phyloP scores from a whole-genome alignment of 2,329 filamentous ascomycete genomes.

The Fusarium foetens region DNA sequence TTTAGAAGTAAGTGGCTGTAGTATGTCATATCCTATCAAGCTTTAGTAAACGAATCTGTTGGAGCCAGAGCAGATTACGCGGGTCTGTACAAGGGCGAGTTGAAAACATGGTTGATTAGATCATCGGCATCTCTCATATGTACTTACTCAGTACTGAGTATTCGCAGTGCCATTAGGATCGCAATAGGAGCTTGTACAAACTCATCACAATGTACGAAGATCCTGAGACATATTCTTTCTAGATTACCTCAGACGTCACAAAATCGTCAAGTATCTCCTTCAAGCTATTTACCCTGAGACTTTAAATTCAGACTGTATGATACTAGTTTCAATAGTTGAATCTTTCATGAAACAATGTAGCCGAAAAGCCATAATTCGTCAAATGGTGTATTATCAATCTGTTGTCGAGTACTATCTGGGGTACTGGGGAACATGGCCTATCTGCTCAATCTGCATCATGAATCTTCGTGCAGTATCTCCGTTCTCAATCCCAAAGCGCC shows the following conservation, averaged over 20 bases:
- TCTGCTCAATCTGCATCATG: background rate
- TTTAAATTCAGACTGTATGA: no score
- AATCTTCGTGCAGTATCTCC: background rate
- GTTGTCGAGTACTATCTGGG: background rate
- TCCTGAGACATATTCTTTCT: no score
- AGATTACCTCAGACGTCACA: background rate
- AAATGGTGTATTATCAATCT: background rate
- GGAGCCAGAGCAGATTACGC: fast-evolving
- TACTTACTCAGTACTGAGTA: background rate
- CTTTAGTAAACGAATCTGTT: no score
- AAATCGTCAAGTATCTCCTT: background rate
- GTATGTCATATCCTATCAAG: background rate
- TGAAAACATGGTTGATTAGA: background rate
- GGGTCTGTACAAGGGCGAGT: background rate
- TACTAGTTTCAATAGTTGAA: no score
- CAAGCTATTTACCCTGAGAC: no score
- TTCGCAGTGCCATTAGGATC: no score
- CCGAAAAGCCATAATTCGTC: background rate
- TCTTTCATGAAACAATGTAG: background rate
- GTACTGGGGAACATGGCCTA: background rate
- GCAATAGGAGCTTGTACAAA: no score
- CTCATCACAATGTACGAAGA: no score
- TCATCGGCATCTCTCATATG: no score
- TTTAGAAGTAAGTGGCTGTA: background rate
- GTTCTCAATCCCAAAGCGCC: background rate